Conservation (phyloP, 2,329 filamentous ascomycete species). For the Cladosporium sphaerospermum region DNA sequence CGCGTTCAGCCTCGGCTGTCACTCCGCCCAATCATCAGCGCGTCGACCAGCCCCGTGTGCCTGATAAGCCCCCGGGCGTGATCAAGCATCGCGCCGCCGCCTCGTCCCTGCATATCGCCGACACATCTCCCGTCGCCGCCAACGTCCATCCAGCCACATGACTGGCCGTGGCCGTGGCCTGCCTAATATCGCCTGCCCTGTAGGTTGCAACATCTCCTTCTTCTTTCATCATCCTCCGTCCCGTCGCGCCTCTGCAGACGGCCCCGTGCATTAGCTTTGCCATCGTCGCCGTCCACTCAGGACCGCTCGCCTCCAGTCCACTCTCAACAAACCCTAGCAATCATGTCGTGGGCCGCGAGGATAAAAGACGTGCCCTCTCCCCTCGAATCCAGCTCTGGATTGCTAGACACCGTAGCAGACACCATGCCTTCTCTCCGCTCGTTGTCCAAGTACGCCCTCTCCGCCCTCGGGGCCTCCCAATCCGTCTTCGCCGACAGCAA, state of each 20-base stretch:
- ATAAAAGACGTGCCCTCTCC: conserved; percentile 5
- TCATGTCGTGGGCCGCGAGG: conserved; percentile 7
- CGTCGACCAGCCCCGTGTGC: too few relatives aligned
- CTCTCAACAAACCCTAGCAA: background rate
- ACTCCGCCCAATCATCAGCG: background rate
- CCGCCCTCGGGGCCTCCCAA: conserved; percentile 24
- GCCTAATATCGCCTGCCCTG: background rate
- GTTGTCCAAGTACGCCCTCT: conserved; percentile 22
- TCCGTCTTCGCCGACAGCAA: conserved; percentile 18
- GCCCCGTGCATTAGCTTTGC: conserved; percentile 1
- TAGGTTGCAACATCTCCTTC: background rate
- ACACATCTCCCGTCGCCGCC: background rate
- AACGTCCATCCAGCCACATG: conserved; percentile 2
- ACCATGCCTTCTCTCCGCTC: conserved; percentile 27
- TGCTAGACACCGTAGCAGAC: conserved; percentile 18
- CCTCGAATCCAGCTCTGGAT: background rate
- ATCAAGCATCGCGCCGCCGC: background rate
- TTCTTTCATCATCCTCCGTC: conserved; percentile 7
- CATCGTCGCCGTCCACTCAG: conserved; percentile 11
- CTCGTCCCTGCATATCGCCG: background rate
- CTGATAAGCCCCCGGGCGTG: conserved; percentile 2
- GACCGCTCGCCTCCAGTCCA: conserved; percentile 9
- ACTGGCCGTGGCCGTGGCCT: background rate
- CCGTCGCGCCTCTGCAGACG: background rate
- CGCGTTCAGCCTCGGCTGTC: background rate